Evolutionary conservation across 352 stramenopile species (phyloP).

Genomic region (Globisporangium emineosum): DNA sequence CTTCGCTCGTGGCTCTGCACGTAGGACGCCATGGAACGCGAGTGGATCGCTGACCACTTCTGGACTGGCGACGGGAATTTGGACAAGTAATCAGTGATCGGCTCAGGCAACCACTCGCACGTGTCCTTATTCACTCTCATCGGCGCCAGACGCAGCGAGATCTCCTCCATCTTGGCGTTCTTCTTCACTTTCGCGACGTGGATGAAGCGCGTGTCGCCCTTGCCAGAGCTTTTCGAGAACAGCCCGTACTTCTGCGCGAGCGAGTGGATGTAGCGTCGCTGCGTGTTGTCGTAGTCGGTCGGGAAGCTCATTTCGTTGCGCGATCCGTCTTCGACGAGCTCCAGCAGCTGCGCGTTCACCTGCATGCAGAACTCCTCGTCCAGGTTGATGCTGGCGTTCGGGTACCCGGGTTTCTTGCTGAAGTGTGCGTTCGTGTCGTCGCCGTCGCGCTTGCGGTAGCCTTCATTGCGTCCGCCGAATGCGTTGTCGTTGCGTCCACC

Average conservation of each 20-base stretch:
- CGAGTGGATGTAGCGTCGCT: slow-evolving; percentile 79
- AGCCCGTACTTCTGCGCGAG: slow-evolving; percentile 77
- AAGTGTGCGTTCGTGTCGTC: slow-evolving; percentile 11
- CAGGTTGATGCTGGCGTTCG: slow-evolving; percentile 34
- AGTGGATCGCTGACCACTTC: slow-evolving; percentile 6
- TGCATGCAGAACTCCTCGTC: slow-evolving; percentile 73
- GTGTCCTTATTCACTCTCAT: slow-evolving; percentile 30
- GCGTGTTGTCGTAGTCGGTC: slow-evolving; percentile 61
- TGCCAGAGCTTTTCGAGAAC: slow-evolving; percentile 82
- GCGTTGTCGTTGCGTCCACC: background rate
- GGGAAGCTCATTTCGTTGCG: slow-evolving; percentile 70
- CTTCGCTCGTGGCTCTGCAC: slow-evolving; percentile 17
- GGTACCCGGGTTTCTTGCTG: slow-evolving; percentile 8
- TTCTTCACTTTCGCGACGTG: slow-evolving; percentile 83
- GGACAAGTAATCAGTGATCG: slow-evolving; percentile 40
- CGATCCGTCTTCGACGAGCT: slow-evolving; percentile 56
- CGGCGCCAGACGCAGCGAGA: slow-evolving; percentile 52
- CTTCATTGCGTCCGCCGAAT: background rate
- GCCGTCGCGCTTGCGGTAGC: slow-evolving; percentile 2
- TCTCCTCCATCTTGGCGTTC: slow-evolving; percentile 71
- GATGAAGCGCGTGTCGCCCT: slow-evolving; percentile 60
- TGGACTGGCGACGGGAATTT: background rate
- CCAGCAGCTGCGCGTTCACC: slow-evolving; percentile 54
- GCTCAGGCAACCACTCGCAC: slow-evolving; percentile 39
- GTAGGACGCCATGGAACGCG: slow-evolving; percentile 17